Evolutionary conservation across 2,329 filamentous ascomycete genomes (phyloP).

Genomic region (Colletotrichum liriopes): DNA sequence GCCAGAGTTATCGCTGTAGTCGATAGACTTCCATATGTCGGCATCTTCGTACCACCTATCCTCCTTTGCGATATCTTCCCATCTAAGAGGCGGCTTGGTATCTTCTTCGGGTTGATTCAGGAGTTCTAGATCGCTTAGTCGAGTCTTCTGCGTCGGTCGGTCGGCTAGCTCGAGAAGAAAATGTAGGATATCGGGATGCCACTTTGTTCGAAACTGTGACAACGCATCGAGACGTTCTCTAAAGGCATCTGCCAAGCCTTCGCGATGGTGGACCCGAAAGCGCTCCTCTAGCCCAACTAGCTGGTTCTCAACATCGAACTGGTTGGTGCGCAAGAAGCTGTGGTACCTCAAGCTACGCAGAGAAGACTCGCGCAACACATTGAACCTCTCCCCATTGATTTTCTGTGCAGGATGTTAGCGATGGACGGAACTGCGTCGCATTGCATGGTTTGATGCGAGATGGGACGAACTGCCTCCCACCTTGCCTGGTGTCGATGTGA

Average conservation of each 20-base stretch:
- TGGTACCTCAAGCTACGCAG: constrained; percentile 69
- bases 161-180: constrained; percentile 87
- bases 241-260: constrained; percentile 83
- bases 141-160: constrained; percentile 80
- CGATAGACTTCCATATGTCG: constrained; percentile 79
- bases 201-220: constrained; percentile 68
- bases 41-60: constrained; percentile 80
- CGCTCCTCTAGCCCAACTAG: constrained; percentile 87
- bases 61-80: constrained; percentile 84
- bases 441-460: constrained; percentile 24
- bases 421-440: constrained; percentile 21
- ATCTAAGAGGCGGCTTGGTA: constrained; percentile 71
- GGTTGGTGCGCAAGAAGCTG: constrained; percentile 78
- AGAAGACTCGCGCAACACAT: constrained; percentile 63
- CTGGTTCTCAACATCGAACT: constrained; percentile 78
- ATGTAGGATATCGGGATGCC: constrained; percentile 84
- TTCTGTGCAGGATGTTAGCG: constrained; percentile 37
- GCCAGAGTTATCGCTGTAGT: constrained; percentile 79
- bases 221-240: constrained; percentile 72
- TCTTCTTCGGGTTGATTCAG: constrained; percentile 63
- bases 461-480: constrained; percentile 55
- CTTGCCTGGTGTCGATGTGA: constrained; percentile 70
- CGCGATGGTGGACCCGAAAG: constrained; percentile 84
- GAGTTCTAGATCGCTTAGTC: constrained; percentile 73
- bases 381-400: constrained; percentile 56